Evolutionary conservation across 768 basidiomycete species (phyloP), one percentile per base, ranked within the genome.

Genomic region (Hericium erinaceus): DNA sequence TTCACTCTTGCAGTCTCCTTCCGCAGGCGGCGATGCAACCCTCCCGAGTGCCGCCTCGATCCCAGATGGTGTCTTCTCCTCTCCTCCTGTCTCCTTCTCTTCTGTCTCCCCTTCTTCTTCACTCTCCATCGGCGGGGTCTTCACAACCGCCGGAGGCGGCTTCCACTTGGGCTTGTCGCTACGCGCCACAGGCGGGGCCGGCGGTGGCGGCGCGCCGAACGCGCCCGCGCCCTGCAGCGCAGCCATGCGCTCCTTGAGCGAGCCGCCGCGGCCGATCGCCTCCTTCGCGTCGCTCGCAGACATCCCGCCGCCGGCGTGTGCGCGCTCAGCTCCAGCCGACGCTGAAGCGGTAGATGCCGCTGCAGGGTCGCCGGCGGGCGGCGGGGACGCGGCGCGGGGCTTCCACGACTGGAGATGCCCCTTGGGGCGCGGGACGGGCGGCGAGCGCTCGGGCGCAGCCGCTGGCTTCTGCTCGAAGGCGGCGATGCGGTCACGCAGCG

Each of bases 161-260:
- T 90, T 92, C 92, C 92, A 95, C 70, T 88, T 91, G 12, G 89
- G 88, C 63, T 84, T 85, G 65, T 86, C 85, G 28, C 76, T 68
- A 0, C 5, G 85, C 84, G 57, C 82, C 80, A 1, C 87, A 80
- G 8, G 82, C 78, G 1, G 84, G 78, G 15, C 76, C 67, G n/a
- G 69, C 60, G 5, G 69, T 61, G 0, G 69, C 64, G 67, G 67
- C 1, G 74, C 78, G 15, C 89, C 89, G 65, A 95, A 92, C 10
- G 76, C 92, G 15, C 89, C 88, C 48, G 79, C 84, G 8, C 89
- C 91, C 68, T 93, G 89, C 39, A 98, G 73, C 2, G 93, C 92
- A 33, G 93, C 93, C 93, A 98, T 97, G 39, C 95, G 83, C 58
- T 97, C 95, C 73, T 86, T 94, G 63, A 98, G 72, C 57, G 89